Conservation (phyloP, 352 stramenopile species). For the Albugo laibachii region DNA sequence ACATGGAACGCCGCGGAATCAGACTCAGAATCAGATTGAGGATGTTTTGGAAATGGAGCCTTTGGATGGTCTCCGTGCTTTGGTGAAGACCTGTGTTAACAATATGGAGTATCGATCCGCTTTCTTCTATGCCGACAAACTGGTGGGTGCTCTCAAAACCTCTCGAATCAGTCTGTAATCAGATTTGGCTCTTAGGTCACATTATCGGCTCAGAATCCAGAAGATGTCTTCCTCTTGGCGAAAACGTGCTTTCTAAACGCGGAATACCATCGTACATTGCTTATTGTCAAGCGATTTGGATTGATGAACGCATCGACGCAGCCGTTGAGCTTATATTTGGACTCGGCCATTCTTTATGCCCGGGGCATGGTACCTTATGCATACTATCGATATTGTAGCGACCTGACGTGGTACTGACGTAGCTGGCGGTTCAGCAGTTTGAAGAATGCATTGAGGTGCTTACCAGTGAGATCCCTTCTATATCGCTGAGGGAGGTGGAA, state of each 20-base stretch:
- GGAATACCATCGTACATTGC: constrained; percentile 62
- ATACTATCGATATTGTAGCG: not conserved
- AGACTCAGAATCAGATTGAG: constrained; percentile 2
- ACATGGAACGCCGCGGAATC: too few relatives aligned
- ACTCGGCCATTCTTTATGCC: constrained; percentile 32
- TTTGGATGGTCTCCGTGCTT: constrained; percentile 12
- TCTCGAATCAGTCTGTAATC: constrained; percentile 1
- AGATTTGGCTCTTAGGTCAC: constrained; percentile 13
- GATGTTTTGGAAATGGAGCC: constrained; percentile 5
- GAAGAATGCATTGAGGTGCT: constrained; percentile 66
- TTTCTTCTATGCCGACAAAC: constrained; percentile 68
- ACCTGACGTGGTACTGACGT: constrained; percentile 1
- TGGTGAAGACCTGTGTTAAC: constrained; percentile 24
- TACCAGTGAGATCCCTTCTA: constrained; percentile 31
- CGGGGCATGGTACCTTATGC: constrained; percentile 35
- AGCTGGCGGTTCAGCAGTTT: constrained; percentile 63
- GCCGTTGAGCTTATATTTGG: constrained; percentile 10
- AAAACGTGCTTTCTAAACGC: constrained; percentile 42
- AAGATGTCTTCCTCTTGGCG: constrained; percentile 56
- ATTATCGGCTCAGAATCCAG: constrained; percentile 21
- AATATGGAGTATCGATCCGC: constrained; percentile 30
- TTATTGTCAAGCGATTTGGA: constrained; percentile 29
- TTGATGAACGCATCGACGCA: constrained; percentile 17
- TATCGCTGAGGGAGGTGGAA: constrained; percentile 13
- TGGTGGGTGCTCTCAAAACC: constrained; percentile 8